These are phyloP conservation scores for Durotheca rogersii DNA, from an alignment of 495 filamentous ascomycete species.

Conservation along the genomic window DNA sequence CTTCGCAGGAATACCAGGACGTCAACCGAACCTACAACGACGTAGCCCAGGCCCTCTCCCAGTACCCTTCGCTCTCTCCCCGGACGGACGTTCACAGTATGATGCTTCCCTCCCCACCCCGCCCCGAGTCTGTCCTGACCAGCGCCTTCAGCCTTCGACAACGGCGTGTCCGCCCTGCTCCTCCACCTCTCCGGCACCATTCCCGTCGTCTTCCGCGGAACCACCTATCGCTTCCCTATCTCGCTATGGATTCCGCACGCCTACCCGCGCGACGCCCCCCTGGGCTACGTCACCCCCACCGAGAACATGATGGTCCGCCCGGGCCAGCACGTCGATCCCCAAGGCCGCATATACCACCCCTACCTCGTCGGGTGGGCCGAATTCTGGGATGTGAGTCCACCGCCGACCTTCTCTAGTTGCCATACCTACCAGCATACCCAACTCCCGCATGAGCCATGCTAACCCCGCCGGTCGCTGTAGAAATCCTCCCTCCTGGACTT, in stretches of 20 bases:
- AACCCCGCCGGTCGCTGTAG: constrained; percentile 45
- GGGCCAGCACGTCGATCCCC: constrained; percentile 92
- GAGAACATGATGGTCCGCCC: constrained; percentile 86
- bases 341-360: constrained; percentile 92
- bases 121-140: constrained; percentile 1
- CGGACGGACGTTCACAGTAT: constrained; percentile 95
- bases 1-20: constrained; percentile 81
- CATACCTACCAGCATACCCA: too few species aligned
- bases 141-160: constrained; percentile 72
- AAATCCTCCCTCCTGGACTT: constrained; percentile 80
- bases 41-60: constrained; percentile 75
- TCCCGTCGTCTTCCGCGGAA: constrained; percentile 83
- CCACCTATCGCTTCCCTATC: constrained; percentile 87
- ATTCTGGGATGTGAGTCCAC: constrained; percentile 80
- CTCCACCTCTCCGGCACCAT: constrained; percentile 84
- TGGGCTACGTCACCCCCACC: constrained; percentile 84
- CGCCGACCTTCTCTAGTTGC: too few species aligned
- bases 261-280: constrained; percentile 82
- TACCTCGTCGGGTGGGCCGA: constrained; percentile 87
- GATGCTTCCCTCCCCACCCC: constrained; percentile 19
- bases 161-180: constrained; percentile 82
- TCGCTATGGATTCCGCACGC: constrained; percentile 93
- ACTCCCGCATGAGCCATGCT: too few species aligned
- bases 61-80: constrained; percentile 82
- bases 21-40: constrained; percentile 90